A percentile compares a stretch with the other conserved stretches of the same genome.
Evolutionary conservation across 106 monocot genomes (phyloP).

Genomic region (Phalaenopsis aphrodite): DNA sequence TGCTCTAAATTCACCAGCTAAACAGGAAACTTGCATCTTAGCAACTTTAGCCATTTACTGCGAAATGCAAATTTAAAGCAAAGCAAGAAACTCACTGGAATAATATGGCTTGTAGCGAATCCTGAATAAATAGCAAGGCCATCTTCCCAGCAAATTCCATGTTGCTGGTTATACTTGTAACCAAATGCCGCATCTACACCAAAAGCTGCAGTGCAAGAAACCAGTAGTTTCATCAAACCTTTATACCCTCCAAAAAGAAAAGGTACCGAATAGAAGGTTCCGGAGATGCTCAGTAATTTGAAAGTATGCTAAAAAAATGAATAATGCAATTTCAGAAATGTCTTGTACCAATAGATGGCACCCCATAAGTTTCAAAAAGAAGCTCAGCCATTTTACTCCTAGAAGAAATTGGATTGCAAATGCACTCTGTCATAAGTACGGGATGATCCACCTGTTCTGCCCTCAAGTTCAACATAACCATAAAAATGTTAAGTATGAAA

Average conservation of each 20-base stretch:
- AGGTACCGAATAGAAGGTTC: not conserved
- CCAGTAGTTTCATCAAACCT: not conserved
- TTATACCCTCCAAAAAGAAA: not conserved
- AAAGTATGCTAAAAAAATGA: not conserved
- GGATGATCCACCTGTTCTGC: constrained; percentile 85
- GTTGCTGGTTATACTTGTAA: constrained; percentile 83
- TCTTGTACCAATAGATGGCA: constrained; percentile 70
- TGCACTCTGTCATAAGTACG: constrained; percentile 91
- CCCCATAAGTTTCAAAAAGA: constrained; percentile 92
- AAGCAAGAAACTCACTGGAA: constrained; percentile 63
- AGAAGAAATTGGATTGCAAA: constrained; percentile 74
- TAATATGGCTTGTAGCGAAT: constrained; percentile 58
- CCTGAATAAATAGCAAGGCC: constrained; percentile 79
- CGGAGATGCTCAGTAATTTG: not conserved
- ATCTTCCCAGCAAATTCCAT: constrained; percentile 76
- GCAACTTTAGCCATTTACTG: not conserved
- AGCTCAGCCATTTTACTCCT: constrained; percentile 98
- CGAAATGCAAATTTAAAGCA: not conserved
- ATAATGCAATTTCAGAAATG: not conserved
- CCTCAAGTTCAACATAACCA: constrained; percentile 24
- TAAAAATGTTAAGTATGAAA: constrained; percentile 15
- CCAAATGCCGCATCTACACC: constrained; percentile 87
- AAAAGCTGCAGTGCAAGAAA: constrained; percentile 57
- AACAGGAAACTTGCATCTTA: not conserved
- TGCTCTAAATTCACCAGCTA: constrained; percentile 3